Evolutionary conservation across 768 basidiomycete genomes (phyloP).

Genomic region (Pleurotus sapidus): DNA sequence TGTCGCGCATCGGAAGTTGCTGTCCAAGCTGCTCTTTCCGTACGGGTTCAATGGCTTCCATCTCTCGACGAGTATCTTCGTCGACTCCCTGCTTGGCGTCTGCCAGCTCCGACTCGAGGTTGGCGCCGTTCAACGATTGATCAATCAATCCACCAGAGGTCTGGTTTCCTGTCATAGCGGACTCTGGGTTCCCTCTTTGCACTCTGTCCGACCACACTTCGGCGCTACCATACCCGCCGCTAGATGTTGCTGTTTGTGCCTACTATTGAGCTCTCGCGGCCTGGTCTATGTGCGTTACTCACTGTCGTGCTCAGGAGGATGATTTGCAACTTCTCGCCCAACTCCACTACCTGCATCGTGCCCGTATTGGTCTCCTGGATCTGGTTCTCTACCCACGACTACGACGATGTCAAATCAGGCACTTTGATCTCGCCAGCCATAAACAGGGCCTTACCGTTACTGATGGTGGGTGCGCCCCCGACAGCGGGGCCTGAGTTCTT

Average conservation of each 20-base stretch:
- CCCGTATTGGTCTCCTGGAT: too few relatives aligned
- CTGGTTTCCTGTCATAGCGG: background rate
- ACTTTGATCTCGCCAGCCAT: too few relatives aligned
- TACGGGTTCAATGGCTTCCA: background rate
- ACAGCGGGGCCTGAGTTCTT: too few relatives aligned
- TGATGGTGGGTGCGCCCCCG: too few relatives aligned
- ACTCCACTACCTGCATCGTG: too few relatives aligned
- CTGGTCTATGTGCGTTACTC: too few relatives aligned
- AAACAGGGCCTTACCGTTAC: too few relatives aligned
- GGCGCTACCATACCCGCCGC: background rate
- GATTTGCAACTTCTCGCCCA: too few relatives aligned
- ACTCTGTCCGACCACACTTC: conserved; percentile 1
- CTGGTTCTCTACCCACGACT: too few relatives aligned
- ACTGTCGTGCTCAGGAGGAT: too few relatives aligned
- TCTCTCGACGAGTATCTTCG: background rate
- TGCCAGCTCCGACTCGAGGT: background rate
- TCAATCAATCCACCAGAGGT: background rate
- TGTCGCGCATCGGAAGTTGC: background rate
- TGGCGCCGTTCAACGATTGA: conserved; percentile 1
- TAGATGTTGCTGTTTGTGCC: background rate
- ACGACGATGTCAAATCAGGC: too few relatives aligned
- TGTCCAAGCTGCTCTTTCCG: background rate
- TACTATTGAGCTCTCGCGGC: too few relatives aligned
- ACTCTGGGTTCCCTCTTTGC: background rate
- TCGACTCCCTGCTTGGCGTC: conserved; percentile 2